Percentiles rank a stretch among this genome's conserved stretches.
Conservation (phyloP, 306 rosid genomes). For the Myrica gale region DNA sequence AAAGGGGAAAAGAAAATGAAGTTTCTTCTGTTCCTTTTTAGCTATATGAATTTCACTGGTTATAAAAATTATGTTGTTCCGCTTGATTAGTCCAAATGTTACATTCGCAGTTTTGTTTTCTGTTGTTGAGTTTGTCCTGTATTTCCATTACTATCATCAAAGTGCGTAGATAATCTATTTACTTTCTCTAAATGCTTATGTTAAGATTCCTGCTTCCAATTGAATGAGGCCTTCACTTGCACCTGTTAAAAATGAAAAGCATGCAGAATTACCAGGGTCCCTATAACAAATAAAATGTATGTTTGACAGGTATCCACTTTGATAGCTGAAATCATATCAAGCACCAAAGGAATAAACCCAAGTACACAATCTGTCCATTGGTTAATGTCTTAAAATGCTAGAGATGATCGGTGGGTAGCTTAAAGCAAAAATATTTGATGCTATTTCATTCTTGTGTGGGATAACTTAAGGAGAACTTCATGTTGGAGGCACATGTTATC, state of each 20-base stretch:
- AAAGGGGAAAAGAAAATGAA: background rate
- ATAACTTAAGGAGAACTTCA: conserved; percentile 14
- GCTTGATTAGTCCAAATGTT: background rate
- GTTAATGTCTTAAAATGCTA: background rate
- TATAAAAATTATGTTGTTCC: background rate
- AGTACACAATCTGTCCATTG: background rate
- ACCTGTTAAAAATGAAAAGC: background rate
- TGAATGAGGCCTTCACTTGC: background rate
- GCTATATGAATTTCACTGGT: conserved; percentile 7
- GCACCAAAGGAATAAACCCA: background rate
- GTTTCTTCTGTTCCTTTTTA: conserved; percentile 15
- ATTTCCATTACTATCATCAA: background rate
- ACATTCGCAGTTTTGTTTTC: background rate
- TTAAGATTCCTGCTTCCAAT: conserved; percentile 2
- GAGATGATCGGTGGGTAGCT: background rate
- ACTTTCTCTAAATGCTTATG: background rate
- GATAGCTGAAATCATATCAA: background rate
- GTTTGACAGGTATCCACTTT: background rate
- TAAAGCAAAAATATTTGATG: background rate
- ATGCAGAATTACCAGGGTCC: conserved; percentile 9
- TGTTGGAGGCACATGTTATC: background rate
- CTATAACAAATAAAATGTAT: background rate
- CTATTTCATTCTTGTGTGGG: conserved; percentile 8
- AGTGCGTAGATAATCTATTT: background rate
- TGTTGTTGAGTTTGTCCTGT: background rate